Conservation (phyloP, 345 rosid genomes). For the Viola odorata region DNA sequence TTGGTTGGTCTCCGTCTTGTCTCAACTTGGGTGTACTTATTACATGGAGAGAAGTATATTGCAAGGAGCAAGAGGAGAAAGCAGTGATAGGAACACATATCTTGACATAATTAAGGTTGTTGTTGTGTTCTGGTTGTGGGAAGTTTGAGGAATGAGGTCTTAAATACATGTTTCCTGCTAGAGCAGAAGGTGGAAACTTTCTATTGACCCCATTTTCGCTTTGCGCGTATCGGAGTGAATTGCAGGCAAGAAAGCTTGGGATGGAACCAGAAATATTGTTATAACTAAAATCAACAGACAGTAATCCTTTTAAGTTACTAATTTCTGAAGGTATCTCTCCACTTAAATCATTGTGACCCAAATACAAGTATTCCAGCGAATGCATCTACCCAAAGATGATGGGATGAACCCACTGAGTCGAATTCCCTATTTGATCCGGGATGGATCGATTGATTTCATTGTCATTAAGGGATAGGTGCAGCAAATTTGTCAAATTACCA, state of each 20-base stretch:
- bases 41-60: background rate
- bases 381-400: background rate
- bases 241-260: background rate
- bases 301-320: too few relatives aligned
- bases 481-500: too few relatives aligned
- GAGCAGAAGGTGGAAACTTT: background rate
- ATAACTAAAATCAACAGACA: background rate
- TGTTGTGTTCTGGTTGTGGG: background rate
- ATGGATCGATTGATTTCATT: too few relatives aligned
- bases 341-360: background rate
- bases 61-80: background rate
- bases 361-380: background rate
- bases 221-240: background rate
- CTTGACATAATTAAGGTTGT: background rate
- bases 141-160: too few relatives aligned
- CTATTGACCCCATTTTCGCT: background rate
- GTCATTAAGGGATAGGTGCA: too few relatives aligned
- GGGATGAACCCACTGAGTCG: background rate
- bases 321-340: background rate
- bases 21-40: background rate
- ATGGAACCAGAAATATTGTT: background rate
- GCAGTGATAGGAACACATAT: background rate
- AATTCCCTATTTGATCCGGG: too few relatives aligned
- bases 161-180: background rate
- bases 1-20: background rate